Evolutionary conservation across 805 yeast species (phyloP).

Genomic region (Myxozyma sirexii): DNA sequence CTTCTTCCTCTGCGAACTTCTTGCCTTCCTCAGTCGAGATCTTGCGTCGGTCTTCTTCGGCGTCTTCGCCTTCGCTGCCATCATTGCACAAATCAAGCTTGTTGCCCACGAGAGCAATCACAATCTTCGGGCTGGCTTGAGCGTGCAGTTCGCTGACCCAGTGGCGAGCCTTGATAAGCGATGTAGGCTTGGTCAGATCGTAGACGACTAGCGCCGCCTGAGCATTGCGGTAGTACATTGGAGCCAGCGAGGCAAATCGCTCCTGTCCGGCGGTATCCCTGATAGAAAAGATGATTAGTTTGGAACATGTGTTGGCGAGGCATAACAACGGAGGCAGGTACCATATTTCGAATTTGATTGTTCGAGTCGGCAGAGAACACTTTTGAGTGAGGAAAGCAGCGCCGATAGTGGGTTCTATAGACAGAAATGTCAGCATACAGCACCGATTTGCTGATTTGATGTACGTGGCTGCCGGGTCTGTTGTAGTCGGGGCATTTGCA

Average conservation of each 20-base stretch:
- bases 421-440: neutral
- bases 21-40: slow-evolving; percentile 86
- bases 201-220: slow-evolving; percentile 96
- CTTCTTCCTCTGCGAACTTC: slow-evolving; percentile 87
- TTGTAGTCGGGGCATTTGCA: too few relatives aligned
- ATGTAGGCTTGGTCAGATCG: slow-evolving; percentile 92
- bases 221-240: slow-evolving; percentile 96
- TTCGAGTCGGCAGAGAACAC: slow-evolving; percentile 80
- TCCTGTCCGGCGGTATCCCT: slow-evolving; percentile 98
- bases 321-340: slow-evolving; percentile 27
- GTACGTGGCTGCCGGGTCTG: too few relatives aligned
- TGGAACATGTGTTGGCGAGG: neutral
- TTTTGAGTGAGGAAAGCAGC: slow-evolving; percentile 96
- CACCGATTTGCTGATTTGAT: neutral
- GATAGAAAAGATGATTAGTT: neutral
- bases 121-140: slow-evolving; percentile 89
- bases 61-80: slow-evolving; percentile 49
- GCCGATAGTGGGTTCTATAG: slow-evolving; percentile 90
- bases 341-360: slow-evolving; percentile 92
- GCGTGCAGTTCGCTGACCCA: slow-evolving; percentile 97
- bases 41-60: slow-evolving; percentile 52
- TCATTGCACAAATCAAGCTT: slow-evolving; percentile 65
- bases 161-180: slow-evolving; percentile 93
- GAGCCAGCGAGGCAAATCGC: slow-evolving; percentile 92
- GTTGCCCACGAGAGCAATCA: slow-evolving; percentile 93